phyloP scores from a whole-genome alignment of 768 basidiomycete species.

The Tricholoma terreum region DNA sequence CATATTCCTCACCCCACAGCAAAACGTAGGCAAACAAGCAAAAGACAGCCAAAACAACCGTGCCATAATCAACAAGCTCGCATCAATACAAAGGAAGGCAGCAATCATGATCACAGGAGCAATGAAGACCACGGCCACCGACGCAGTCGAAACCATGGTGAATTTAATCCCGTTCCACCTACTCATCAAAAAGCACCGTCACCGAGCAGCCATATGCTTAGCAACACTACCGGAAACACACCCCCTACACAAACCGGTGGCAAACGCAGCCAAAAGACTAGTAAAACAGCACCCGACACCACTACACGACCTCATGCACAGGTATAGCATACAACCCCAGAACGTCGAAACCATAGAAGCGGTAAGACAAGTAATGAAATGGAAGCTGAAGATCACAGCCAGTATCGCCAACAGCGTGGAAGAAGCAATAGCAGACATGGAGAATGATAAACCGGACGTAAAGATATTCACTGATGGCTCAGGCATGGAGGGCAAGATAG shows the following conservation, averaged over 20 bases:
- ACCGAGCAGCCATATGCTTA: too few species aligned
- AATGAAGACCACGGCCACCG: slow-evolving; percentile 15
- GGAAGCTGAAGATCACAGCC: too few species aligned
- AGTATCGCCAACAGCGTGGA: too few species aligned
- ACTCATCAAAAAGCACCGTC: not conserved
- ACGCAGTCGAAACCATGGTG: slow-evolving; percentile 18
- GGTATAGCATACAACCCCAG: too few species aligned
- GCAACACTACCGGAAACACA: not conserved
- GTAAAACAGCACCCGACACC: too few species aligned
- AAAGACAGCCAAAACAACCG: slow-evolving; percentile 10
- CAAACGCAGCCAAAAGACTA: too few species aligned
- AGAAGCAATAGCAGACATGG: too few species aligned
- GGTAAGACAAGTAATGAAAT: too few species aligned
- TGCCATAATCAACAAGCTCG: slow-evolving; percentile 10
- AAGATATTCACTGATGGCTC: not conserved
- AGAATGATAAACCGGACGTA: too few species aligned
- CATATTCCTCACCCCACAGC: too few species aligned
- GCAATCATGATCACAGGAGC: slow-evolving; percentile 21
- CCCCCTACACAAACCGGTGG: not conserved
- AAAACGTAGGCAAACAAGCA: slow-evolving; percentile 1
- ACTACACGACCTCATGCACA: too few species aligned
- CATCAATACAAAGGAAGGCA: slow-evolving; percentile 16
- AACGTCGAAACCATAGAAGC: not conserved
- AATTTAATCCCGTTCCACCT: slow-evolving; percentile 1
- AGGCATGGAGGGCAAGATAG: too few species aligned